Evolutionary conservation across 1,284 basidiomycete genomes (phyloP), one percentile per base, ranked within the genome.

Genomic region (Amylostereum areolatum): DNA sequence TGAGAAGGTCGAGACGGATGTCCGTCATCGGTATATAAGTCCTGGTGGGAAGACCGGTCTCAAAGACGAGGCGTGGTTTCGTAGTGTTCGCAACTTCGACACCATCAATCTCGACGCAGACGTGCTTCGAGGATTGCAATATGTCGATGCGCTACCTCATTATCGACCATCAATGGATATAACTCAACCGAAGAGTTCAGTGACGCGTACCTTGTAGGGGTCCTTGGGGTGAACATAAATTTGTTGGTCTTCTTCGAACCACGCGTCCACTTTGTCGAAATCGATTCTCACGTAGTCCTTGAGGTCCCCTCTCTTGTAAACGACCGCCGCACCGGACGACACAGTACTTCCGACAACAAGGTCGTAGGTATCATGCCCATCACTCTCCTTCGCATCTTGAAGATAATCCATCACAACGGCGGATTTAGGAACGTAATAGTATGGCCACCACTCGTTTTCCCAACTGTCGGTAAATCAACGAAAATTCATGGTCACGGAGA

Each of bases 191-290:
- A 10, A 3, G 12, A 48, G 11, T 3, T 32, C 4, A 12, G 8
- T 9, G 34, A 33, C 1, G 27, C 57, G 44, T 8, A 82, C 82
- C 71, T 85, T 85, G 65, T 83, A 84, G 0, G 81, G 81, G 59
- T 85, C 81, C 56, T 80, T 83, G 5, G 81, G 78, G 54, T 85
- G 82, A 2, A 72, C 68, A 49, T 71, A 79, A 33, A 83, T 73
- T 52, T 77, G 62, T 49, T 85, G 79, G 40, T 83, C 81, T 55
- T 85, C 83, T 63, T 85, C 81, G 48, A 84, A 81, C 82, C 82
- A 84, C 2, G 74, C 73, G 53, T 83, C 80, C 60, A 75, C 72
- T 11, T 71, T 70, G 18, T 61, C 61, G 50, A 81, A 82, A 11
- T 63, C 59, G 51, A 85, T 60, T 49, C 72, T 76, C 31, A 77